phyloP scores from a whole-genome alignment of 192 early-diverging fungal species.

The Coemansia pectinata region DNA sequence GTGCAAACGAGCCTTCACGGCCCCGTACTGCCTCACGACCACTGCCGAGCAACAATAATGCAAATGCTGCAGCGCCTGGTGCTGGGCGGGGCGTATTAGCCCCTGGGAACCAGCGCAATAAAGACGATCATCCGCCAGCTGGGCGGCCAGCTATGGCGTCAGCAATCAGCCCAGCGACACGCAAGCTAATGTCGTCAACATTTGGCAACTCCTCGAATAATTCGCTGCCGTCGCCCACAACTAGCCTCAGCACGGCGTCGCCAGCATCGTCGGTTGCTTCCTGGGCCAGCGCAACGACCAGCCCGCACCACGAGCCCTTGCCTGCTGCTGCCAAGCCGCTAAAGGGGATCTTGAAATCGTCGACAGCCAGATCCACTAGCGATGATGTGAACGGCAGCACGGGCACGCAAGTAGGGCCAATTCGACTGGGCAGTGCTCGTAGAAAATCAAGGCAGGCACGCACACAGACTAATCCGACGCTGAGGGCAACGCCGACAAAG shows the following conservation, averaged over 20 bases:
- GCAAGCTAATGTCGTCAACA: constrained; percentile 1
- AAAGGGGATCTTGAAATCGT: constrained; percentile 47
- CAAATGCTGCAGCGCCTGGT: not conserved
- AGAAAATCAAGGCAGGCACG: constrained; percentile 43
- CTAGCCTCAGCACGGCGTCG: constrained; percentile 25
- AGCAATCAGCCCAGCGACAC: constrained; percentile 20
- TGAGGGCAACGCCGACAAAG: constrained; percentile 32
- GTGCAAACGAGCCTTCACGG: not conserved
- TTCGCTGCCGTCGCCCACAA: constrained; percentile 36
- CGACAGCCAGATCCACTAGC: not conserved
- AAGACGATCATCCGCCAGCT: not conserved
- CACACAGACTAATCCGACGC: constrained; percentile 30
- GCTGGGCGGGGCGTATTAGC: not conserved
- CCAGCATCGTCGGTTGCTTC: constrained; percentile 40
- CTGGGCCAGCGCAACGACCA: constrained; percentile 41
- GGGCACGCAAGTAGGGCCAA: constrained; percentile 22
- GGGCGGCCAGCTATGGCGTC: not conserved
- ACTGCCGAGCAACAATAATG: not conserved
- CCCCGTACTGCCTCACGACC: constrained; percentile 11
- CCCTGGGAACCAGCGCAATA: not conserved
- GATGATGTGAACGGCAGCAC: not conserved
- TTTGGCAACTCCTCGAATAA: constrained; percentile 11
- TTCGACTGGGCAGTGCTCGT: constrained; percentile 38
- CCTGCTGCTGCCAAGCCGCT: constrained; percentile 37
- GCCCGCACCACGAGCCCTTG: constrained; percentile 48